Evolutionary conservation across 352 stramenopile genomes (phyloP).

Genomic region (Phytophthora parvispora): DNA sequence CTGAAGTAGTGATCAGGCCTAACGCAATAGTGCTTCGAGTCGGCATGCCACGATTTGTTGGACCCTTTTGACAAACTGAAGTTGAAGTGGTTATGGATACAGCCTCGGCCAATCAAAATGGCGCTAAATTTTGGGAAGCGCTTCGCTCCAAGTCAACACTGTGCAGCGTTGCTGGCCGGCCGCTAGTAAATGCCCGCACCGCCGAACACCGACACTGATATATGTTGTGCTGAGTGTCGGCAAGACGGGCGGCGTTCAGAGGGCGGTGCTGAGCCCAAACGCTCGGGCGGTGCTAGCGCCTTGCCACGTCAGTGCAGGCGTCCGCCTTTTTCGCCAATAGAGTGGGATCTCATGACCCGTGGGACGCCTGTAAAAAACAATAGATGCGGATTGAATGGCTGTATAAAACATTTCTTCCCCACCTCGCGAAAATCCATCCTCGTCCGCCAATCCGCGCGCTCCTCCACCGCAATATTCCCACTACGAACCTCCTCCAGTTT

Average conservation of each 20-base stretch:
- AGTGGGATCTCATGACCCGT: not conserved
- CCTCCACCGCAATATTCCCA: too few species aligned
- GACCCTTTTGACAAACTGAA: not conserved
- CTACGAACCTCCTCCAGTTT: too few species aligned
- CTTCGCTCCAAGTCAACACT: not conserved
- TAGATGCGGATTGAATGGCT: not conserved
- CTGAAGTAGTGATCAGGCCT: too few species aligned
- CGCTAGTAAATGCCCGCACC: not conserved
- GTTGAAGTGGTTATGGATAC: slow-evolving; percentile 4
- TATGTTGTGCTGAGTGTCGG: not conserved
- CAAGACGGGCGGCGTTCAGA: not conserved
- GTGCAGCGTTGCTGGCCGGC: too few species aligned
- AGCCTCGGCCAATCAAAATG: not conserved
- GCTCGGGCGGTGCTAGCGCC: not conserved
- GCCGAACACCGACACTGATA: not conserved
- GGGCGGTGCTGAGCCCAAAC: not conserved
- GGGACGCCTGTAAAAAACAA: not conserved
- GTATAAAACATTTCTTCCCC: not conserved
- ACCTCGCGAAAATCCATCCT: too few species aligned
- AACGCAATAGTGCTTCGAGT: too few species aligned
- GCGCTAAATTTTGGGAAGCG: not conserved
- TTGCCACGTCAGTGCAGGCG: not conserved
- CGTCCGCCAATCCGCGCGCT: too few species aligned
- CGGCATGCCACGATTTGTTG: not conserved
- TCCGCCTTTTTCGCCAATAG: not conserved